A percentile compares a stretch with the other conserved stretches of the same genome.
These are phyloP conservation scores for Kalaharituber pfeilii DNA, from an alignment of 2,329 filamentous ascomycete species.

Conservation along the genomic window DNA sequence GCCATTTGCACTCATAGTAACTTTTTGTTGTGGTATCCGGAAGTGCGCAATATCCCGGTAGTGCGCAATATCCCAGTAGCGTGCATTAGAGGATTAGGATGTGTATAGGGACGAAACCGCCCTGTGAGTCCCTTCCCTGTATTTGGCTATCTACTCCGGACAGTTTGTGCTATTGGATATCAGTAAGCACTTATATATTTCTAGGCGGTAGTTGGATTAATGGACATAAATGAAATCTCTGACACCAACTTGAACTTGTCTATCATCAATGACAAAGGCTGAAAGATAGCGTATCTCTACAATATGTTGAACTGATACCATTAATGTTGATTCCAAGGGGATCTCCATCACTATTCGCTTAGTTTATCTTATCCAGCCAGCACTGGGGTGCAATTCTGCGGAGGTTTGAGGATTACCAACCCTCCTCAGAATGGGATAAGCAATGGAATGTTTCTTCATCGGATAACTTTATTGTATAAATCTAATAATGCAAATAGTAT, in stretches of 20 bases:
- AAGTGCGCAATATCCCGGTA: no score
- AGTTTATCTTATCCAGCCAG: slow-evolving; percentile 46
- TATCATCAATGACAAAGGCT: slow-evolving; percentile 29
- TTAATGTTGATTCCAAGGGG: slow-evolving; percentile 31
- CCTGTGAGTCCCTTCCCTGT: no score
- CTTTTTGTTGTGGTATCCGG: no score
- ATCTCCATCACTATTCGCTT: slow-evolving; percentile 46
- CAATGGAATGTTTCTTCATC: slow-evolving; percentile 23
- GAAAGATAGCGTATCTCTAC: slow-evolving; percentile 29
- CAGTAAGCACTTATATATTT: no score
- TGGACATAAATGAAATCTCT: slow-evolving; percentile 33
- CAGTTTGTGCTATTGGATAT: no score
- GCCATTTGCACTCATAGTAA: no score
- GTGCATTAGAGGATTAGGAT: no score
- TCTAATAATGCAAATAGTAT: slow-evolving; percentile 27
- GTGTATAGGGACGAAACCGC: no score
- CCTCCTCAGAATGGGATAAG: slow-evolving; percentile 43
- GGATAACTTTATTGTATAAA: not conserved
- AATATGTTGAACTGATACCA: slow-evolving; percentile 28
- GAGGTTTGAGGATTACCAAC: slow-evolving; percentile 42
- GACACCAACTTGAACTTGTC: slow-evolving; percentile 28
- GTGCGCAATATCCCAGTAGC: no score
- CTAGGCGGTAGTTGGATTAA: slow-evolving; percentile 38
- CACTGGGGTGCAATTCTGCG: slow-evolving; percentile 40
- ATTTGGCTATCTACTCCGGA: no score